These are phyloP conservation scores for Perkinsela sp. DNA, from an alignment of 208 protist species.

Conservation along the genomic window DNA sequence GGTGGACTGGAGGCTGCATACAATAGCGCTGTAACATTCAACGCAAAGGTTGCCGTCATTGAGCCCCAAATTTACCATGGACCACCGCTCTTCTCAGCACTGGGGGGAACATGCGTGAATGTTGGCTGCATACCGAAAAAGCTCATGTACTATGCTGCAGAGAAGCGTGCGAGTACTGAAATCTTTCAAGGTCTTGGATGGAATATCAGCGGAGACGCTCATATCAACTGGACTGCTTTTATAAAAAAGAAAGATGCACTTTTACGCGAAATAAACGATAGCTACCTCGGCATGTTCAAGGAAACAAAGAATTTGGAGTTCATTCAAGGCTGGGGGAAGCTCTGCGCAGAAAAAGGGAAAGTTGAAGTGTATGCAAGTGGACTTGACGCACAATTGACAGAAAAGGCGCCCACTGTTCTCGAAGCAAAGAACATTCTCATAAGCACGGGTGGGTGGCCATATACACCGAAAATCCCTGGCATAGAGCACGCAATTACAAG, in stretches of 20 bases:
- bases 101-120: conserved; percentile 56
- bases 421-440: conserved; percentile 42
- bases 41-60: conserved; percentile 55
- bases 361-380: conserved; percentile 12
- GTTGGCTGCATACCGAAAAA: conserved; percentile 62
- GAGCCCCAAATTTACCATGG: conserved; percentile 41
- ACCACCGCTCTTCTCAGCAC: conserved; percentile 28
- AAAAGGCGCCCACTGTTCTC: conserved; percentile 19
- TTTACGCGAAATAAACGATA: conserved; percentile 50
- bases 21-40: conserved; percentile 39
- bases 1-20: conserved; percentile 53
- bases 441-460: conserved; percentile 50
- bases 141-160: conserved; percentile 45
- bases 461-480: conserved; percentile 30
- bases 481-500: conserved; percentile 58
- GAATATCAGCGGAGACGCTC: conserved; percentile 16
- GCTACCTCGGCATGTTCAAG: conserved; percentile 57
- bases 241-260: conserved; percentile 55
- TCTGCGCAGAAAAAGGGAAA: conserved; percentile 33
- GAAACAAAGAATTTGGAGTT: conserved; percentile 51
- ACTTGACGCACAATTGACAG: conserved; percentile 12
- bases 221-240: conserved; percentile 46
- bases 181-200: conserved; percentile 46
- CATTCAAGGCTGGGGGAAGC: conserved; percentile 31
- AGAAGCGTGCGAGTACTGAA: conserved; percentile 37